A percentile compares a stretch with the other conserved stretches of the same genome.
These are phyloP conservation scores for Stagonosporopsis chrysanthemi DNA, from an alignment of 2,329 filamentous ascomycete genomes.

Conservation along the genomic window DNA sequence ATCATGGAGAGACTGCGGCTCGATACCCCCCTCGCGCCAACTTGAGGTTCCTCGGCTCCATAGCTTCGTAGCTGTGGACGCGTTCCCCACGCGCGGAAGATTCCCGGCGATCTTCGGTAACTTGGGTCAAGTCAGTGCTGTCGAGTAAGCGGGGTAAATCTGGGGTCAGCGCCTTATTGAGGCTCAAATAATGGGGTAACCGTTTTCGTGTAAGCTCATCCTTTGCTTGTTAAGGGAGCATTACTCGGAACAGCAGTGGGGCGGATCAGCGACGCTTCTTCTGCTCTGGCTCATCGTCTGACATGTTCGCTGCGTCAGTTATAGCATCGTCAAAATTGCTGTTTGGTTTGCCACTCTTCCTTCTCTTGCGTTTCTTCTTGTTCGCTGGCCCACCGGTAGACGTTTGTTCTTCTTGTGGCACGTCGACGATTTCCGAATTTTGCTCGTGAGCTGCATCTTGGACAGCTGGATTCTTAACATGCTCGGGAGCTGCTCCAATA, in stretches of 20 bases:
- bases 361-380: conserved; percentile 36
- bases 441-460: not conserved
- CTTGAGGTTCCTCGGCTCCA: conserved; percentile 7
- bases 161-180: conserved; percentile 14
- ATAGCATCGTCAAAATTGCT: conserved; percentile 9
- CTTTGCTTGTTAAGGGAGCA: not conserved
- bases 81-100: not conserved
- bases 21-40: not conserved
- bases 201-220: not conserved
- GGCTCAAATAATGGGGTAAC: conserved; percentile 1
- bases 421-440: conserved; percentile 2
- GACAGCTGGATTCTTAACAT: conserved; percentile 1
- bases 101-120: conserved; percentile 30
- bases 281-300: conserved; percentile 19
- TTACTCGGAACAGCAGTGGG: not conserved
- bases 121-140: conserved; percentile 22
- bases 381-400: conserved; percentile 11
- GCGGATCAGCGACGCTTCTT: conserved; percentile 29
- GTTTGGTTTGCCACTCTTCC: conserved; percentile 24
- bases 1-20: not conserved
- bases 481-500: not conserved
- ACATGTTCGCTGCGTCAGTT: conserved; percentile 13
- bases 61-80: not conserved
- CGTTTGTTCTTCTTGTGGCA: conserved; percentile 5
- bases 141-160: conserved; percentile 35